phyloP scores from a whole-genome alignment of 257 asterid species.

The Fraxinus excelsior region DNA sequence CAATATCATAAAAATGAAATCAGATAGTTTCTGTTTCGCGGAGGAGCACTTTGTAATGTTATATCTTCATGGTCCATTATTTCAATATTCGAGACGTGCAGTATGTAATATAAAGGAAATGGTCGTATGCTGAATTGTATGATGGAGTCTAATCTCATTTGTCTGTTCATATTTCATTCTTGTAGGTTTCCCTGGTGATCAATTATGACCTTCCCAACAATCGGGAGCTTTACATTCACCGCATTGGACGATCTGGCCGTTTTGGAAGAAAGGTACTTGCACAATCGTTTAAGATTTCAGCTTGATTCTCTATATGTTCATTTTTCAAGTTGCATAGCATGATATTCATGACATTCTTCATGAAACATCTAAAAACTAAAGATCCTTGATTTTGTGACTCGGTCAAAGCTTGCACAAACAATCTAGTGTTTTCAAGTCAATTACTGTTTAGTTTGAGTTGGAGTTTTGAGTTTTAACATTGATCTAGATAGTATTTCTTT shows the following conservation, averaged over 20 bases:
- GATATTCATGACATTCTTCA: neutral
- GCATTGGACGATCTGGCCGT: constrained; percentile 98
- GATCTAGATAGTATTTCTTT: neutral
- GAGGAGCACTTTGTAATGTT: no score
- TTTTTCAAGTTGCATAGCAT: neutral
- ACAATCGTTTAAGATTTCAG: neutral
- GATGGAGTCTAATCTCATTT: neutral
- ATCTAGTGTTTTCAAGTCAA: no score
- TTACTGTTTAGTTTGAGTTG: no score
- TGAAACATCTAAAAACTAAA: neutral
- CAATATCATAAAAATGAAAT: no score
- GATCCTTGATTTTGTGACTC: no score
- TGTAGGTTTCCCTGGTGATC: constrained; percentile 87
- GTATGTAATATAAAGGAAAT: neutral
- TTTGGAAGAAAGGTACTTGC: constrained; percentile 87
- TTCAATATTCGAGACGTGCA: neutral
- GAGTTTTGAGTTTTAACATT: neutral
- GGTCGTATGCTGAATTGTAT: neutral
- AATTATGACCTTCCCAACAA: constrained; percentile 97
- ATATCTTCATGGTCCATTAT: no score
- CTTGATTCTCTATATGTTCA: neutral
- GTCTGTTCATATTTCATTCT: neutral
- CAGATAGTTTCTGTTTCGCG: no score
- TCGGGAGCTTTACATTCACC: constrained; percentile 92
- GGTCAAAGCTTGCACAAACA: no score